Percentiles rank a stretch among this genome's conserved stretches.
These are phyloP conservation scores for Periconia sp. DNA, from an alignment of 2,329 filamentous ascomycete genomes.

Conservation along the genomic window DNA sequence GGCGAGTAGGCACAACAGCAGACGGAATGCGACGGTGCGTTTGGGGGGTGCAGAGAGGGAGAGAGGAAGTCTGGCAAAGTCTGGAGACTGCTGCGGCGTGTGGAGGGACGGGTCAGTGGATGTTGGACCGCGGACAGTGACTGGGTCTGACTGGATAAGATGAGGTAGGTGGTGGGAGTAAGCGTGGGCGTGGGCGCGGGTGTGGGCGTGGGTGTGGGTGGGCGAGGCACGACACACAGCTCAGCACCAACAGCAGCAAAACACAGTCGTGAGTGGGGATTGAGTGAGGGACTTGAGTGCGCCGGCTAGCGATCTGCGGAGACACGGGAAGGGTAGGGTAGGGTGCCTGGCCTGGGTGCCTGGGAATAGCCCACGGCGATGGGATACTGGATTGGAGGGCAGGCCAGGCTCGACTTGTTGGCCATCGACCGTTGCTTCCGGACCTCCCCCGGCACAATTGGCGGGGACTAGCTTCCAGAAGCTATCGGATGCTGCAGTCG, in stretches of 20 bases:
- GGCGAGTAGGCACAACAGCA: constrained; percentile 7
- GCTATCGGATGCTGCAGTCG: neutral
- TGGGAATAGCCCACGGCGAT: neutral
- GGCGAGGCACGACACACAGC: neutral
- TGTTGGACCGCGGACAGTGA: neutral
- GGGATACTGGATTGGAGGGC: neutral
- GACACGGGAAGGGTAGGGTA: constrained; percentile 9
- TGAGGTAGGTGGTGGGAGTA: neutral
- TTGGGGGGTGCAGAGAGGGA: neutral
- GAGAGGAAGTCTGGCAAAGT: too few relatives aligned
- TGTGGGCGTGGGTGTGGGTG: neutral
- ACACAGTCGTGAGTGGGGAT: neutral
- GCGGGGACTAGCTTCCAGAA: constrained; percentile 9
- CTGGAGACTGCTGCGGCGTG: neutral
- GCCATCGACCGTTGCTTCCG: constrained; percentile 14
- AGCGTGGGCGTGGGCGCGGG: neutral
- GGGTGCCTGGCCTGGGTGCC: too few relatives aligned
- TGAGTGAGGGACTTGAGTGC: constrained; percentile 1
- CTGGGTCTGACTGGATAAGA: neutral
- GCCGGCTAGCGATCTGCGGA: constrained; percentile 13
- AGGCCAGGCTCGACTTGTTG: neutral
- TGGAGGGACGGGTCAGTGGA: neutral
- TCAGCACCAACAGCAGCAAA: neutral
- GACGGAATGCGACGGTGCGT: neutral
- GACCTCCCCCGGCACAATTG: constrained; percentile 9